Percentiles rank a stretch among this genome's conserved stretches.
phyloP scores from a whole-genome alignment of 352 stramenopile species.

The Phytophthora melonis region DNA sequence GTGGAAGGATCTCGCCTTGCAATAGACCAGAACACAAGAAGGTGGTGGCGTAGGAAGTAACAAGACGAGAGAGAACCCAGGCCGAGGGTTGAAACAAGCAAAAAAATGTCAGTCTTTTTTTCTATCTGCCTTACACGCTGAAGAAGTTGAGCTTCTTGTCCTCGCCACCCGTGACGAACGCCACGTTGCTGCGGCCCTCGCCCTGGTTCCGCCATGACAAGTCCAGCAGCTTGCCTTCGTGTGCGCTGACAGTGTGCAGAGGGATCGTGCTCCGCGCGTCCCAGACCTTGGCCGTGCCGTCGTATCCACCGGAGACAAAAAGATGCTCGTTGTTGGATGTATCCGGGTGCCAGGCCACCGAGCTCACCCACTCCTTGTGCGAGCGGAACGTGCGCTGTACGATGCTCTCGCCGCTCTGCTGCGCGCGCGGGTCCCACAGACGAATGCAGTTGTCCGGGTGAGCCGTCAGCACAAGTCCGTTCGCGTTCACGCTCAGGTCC shows the following conservation, averaged over 20 bases:
- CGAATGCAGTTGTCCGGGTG: conserved; percentile 85
- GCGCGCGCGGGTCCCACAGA: conserved; percentile 83
- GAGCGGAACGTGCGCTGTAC: conserved; percentile 86
- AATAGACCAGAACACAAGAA: conserved; percentile 30
- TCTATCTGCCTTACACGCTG: conserved; percentile 68
- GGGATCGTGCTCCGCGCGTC: conserved; percentile 79
- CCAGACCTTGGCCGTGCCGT: conserved; percentile 86
- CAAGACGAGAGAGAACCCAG: conserved; percentile 11
- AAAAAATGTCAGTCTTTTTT: conserved; percentile 38
- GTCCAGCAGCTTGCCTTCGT: conserved; percentile 78
- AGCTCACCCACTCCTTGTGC: conserved; percentile 88
- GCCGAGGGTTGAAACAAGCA: conserved; percentile 31
- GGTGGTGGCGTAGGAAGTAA: not conserved
- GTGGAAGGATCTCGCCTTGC: conserved; percentile 9
- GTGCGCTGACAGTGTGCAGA: conserved; percentile 77
- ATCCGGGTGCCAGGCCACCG: conserved; percentile 71
- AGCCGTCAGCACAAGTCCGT: conserved; percentile 74
- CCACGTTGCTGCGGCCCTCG: conserved; percentile 33
- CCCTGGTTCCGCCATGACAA: conserved; percentile 65
- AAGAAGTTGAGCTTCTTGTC: conserved; percentile 91
- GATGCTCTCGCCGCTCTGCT: conserved; percentile 72
- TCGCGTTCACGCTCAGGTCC: conserved; percentile 71
- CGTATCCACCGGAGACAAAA: conserved; percentile 82
- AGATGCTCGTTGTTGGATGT: conserved; percentile 59
- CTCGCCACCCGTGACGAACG: conserved; percentile 82